These are phyloP conservation scores for Heimioporus sp. DNA, from an alignment of 768 basidiomycete species.

Conservation along the genomic window DNA sequence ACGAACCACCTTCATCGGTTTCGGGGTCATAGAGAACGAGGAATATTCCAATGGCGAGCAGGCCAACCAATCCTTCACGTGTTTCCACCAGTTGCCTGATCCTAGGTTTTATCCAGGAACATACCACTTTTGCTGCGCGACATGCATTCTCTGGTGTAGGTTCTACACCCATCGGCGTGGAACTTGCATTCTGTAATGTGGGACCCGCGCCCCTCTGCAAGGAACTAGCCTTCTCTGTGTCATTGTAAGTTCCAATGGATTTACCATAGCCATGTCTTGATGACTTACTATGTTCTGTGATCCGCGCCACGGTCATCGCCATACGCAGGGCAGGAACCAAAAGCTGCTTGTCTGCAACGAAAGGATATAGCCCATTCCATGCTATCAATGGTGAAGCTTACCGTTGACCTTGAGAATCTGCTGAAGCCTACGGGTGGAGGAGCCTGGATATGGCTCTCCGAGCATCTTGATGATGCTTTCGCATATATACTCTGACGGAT, in stretches of 20 bases:
- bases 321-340: conserved; percentile 17
- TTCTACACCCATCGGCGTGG: too few relatives aligned
- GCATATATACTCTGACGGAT: conserved; percentile 9
- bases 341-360: conserved; percentile 4
- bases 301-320: conserved; percentile 13
- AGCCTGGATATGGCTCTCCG: neutral
- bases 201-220: too few relatives aligned
- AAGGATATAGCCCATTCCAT: neutral
- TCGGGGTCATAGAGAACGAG: conserved; percentile 10
- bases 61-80: conserved; percentile 6
- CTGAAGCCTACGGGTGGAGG: conserved; percentile 6
- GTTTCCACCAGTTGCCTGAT: conserved; percentile 12
- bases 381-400: neutral
- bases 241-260: too few relatives aligned
- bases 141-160: too few relatives aligned
- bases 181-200: too few relatives aligned
- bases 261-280: neutral
- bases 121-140: neutral
- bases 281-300: conserved; percentile 9
- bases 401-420: conserved; percentile 12
- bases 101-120: conserved; percentile 8
- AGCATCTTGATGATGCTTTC: conserved; percentile 6
- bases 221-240: too few relatives aligned
- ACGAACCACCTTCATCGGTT: neutral
- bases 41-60: conserved; percentile 16